phyloP scores from a whole-genome alignment of 2,329 filamentous ascomycete genomes.

The Cryphonectria carpinicola region DNA sequence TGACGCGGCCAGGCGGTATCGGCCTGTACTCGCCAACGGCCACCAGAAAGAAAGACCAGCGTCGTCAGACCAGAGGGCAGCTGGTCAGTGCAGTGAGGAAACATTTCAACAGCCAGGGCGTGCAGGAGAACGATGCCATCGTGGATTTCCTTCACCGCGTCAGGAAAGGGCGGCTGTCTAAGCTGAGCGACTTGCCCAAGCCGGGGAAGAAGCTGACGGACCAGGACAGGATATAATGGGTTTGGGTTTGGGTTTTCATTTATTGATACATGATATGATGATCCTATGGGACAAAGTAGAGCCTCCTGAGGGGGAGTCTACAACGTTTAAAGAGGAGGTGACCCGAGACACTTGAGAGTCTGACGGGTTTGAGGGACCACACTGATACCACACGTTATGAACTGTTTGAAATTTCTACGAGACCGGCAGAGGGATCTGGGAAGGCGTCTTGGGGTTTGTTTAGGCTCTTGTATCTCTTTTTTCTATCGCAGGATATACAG shows the following conservation, averaged over 20 bases:
- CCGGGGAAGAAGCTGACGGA: constrained; percentile 35
- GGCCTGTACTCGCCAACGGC: constrained; percentile 77
- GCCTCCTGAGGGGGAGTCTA: background rate
- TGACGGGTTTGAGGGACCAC: constrained; percentile 4
- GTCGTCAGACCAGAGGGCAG: constrained; percentile 72
- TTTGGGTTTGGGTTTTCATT: too few species aligned
- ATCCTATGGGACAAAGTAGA: constrained; percentile 5
- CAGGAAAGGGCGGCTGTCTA: constrained; percentile 55
- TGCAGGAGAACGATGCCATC: constrained; percentile 82
- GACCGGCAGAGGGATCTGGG: background rate
- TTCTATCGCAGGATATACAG: background rate
- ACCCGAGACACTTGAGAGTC: constrained; percentile 11
- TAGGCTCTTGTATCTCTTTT: background rate
- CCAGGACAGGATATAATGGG: constrained; percentile 28
- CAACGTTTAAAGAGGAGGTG: background rate
- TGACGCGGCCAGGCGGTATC: constrained; percentile 65
- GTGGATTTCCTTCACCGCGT: constrained; percentile 78
- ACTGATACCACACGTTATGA: constrained; percentile 12
- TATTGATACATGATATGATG: background rate
- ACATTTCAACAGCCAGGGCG: constrained; percentile 79
- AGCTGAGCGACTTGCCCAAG: constrained; percentile 34
- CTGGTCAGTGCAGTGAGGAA: constrained; percentile 75
- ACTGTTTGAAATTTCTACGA: constrained; percentile 11
- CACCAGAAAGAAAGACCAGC: constrained; percentile 65
- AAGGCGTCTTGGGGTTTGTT: background rate